Evolutionary conservation across 352 stramenopile species (phyloP).

Genomic region (Phytophthora constricta): DNA sequence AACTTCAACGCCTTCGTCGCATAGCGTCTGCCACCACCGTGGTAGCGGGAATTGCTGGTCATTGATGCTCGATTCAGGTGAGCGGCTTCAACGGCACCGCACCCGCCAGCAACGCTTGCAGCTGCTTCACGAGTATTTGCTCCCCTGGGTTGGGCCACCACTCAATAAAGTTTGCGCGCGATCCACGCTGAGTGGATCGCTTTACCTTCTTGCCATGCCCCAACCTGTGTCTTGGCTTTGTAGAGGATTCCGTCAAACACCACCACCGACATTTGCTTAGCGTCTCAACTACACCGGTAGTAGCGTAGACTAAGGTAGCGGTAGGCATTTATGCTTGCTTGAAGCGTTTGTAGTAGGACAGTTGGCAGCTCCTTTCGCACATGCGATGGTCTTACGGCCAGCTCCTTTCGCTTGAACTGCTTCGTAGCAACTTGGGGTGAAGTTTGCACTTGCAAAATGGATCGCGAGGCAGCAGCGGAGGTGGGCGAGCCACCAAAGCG

Average conservation of each 20-base stretch:
- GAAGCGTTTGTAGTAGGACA: too few species aligned
- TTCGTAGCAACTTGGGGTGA: neutral
- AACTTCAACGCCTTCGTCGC: neutral
- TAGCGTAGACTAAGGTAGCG: too few species aligned
- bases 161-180: neutral
- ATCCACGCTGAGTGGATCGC: neutral
- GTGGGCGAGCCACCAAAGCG: conserved; percentile 14
- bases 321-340: too few species aligned
- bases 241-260: too few species aligned
- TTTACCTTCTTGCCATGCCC: neutral
- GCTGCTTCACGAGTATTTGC: neutral
- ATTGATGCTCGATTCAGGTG: too few species aligned
- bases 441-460: conserved; percentile 36
- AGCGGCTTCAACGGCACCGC: too few species aligned
- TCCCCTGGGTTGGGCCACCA: neutral
- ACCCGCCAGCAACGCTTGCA: neutral
- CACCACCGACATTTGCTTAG: too few species aligned
- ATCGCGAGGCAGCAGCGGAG: conserved; percentile 4
- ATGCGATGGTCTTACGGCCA: conserved; percentile 22
- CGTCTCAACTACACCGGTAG: too few species aligned
- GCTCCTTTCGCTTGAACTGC: conserved; percentile 10
- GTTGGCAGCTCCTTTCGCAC: conserved; percentile 9
- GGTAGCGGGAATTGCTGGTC: neutral
- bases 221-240: neutral
- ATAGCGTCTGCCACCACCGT: too few species aligned